Conservation (phyloP, 176 grass and related monocot genomes). For the Aegilops speltoides region DNA sequence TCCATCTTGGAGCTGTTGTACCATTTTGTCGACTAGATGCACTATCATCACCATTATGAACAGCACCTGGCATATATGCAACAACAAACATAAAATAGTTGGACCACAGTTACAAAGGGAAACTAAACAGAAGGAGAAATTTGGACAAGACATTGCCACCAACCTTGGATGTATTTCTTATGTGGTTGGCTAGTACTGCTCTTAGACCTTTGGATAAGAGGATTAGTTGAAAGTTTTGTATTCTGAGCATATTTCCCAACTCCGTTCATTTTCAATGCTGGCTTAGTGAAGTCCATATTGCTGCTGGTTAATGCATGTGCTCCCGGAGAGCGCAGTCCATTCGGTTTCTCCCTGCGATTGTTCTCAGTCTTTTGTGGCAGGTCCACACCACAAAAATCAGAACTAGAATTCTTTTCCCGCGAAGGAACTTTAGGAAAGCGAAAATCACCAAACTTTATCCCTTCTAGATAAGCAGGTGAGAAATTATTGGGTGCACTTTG, state of each 20-base stretch:
- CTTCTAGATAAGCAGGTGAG: constrained; percentile 48
- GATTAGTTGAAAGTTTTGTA: constrained; percentile 44
- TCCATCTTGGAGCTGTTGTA: constrained; percentile 36
- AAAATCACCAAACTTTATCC: constrained; percentile 88
- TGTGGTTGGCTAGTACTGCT: constrained; percentile 48
- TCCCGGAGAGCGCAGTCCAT: constrained; percentile 30
- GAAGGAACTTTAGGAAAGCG: constrained; percentile 52
- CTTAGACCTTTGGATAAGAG: constrained; percentile 47
- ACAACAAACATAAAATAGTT: constrained; percentile 6
- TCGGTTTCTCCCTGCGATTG: constrained; percentile 24
- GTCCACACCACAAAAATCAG: constrained; percentile 23
- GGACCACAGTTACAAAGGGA: background rate
- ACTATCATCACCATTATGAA: constrained; percentile 34
- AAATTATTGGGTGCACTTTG: constrained; percentile 32
- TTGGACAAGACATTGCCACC: constrained; percentile 18
- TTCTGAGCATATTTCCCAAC: constrained; percentile 50
- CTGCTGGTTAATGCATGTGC: constrained; percentile 20
- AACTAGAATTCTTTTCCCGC: constrained; percentile 30
- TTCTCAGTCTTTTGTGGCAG: constrained; percentile 29
- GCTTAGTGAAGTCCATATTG: constrained; percentile 37
- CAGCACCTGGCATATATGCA: constrained; percentile 26
- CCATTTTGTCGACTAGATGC: constrained; percentile 30
- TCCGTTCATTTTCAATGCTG: constrained; percentile 47
- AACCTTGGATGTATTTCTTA: constrained; percentile 77
- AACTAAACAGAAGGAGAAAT: constrained; percentile 28